These are phyloP conservation scores for Beauveria sp. DNA, from an alignment of 2,329 filamentous ascomycete genomes.

Conservation along the genomic window DNA sequence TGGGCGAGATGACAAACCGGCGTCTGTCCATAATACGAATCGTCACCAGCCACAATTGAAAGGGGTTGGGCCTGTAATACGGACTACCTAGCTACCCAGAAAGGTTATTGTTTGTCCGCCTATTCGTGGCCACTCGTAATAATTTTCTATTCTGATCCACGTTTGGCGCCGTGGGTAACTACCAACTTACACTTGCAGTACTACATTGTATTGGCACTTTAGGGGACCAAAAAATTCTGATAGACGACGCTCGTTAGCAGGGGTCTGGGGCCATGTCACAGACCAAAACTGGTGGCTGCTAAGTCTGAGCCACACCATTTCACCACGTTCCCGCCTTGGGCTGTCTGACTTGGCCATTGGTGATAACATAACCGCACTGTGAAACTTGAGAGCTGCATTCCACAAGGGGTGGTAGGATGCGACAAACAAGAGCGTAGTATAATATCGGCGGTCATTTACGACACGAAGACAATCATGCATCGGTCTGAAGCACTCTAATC, in stretches of 20 bases:
- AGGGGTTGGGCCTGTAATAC: not conserved
- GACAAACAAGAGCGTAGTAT: not conserved
- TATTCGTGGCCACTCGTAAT: not conserved
- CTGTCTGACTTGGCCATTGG: not conserved
- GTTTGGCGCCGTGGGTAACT: not conserved
- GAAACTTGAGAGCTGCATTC: not conserved
- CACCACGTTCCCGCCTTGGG: slow-evolving; percentile 7
- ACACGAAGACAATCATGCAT: too few species aligned
- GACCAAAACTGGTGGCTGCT: not conserved
- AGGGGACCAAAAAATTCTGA: not conserved
- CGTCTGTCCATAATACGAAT: not conserved
- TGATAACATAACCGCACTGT: not conserved
- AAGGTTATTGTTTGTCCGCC: not conserved
- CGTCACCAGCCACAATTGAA: slow-evolving; percentile 5
- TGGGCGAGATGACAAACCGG: not conserved
- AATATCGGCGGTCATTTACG: not conserved
- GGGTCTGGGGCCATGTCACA: not conserved
- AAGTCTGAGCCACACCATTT: slow-evolving; percentile 10
- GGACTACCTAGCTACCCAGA: not conserved
- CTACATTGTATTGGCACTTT: too few species aligned
- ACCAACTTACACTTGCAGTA: not conserved
- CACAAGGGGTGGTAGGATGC: not conserved
- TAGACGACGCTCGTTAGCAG: too few species aligned
- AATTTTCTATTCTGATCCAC: not conserved
- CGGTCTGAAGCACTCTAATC: not conserved